These are phyloP conservation scores for Tilletia setariae DNA, from an alignment of 1,284 basidiomycete genomes.

Conservation along the genomic window DNA sequence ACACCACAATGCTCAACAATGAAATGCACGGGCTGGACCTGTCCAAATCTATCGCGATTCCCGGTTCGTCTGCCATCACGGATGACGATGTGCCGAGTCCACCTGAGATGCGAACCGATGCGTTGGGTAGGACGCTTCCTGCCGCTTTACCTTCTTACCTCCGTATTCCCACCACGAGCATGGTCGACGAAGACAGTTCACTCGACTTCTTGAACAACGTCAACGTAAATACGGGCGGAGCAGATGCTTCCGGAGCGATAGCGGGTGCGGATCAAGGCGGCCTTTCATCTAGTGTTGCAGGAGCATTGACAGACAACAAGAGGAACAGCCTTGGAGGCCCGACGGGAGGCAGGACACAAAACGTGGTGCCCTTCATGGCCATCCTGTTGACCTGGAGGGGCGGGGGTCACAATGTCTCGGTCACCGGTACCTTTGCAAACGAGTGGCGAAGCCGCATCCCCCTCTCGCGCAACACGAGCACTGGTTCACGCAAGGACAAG, in stretches of 20 bases:
- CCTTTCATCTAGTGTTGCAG: not conserved
- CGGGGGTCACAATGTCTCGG: slow-evolving; percentile 57
- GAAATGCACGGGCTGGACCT: not conserved
- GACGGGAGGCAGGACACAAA: not conserved
- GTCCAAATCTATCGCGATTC: not conserved
- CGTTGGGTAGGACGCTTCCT: slow-evolving; percentile 8
- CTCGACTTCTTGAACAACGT: slow-evolving; percentile 20
- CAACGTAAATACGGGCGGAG: slow-evolving; percentile 25
- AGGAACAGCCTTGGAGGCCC: not conserved
- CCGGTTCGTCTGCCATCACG: slow-evolving; percentile 7
- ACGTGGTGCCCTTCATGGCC: slow-evolving; percentile 24
- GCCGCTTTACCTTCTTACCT: slow-evolving; percentile 49
- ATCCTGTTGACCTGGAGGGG: slow-evolving; percentile 43
- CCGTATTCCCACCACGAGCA: slow-evolving; percentile 46
- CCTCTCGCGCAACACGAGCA: slow-evolving; percentile 18
- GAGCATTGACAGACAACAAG: slow-evolving; percentile 12
- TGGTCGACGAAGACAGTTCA: not conserved
- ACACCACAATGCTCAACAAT: not conserved
- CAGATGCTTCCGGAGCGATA: slow-evolving; percentile 29
- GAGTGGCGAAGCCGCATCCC: slow-evolving; percentile 60
- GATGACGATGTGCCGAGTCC: not conserved
- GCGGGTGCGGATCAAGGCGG: slow-evolving; percentile 19
- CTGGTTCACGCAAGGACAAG: not conserved
- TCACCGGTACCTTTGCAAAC: slow-evolving; percentile 63
- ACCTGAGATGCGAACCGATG: slow-evolving; percentile 1